Evolutionary conservation across 305 asterid genomes (phyloP), one percentile per base, ranked within the genome.

Genomic region (Andrographis paniculata): DNA sequence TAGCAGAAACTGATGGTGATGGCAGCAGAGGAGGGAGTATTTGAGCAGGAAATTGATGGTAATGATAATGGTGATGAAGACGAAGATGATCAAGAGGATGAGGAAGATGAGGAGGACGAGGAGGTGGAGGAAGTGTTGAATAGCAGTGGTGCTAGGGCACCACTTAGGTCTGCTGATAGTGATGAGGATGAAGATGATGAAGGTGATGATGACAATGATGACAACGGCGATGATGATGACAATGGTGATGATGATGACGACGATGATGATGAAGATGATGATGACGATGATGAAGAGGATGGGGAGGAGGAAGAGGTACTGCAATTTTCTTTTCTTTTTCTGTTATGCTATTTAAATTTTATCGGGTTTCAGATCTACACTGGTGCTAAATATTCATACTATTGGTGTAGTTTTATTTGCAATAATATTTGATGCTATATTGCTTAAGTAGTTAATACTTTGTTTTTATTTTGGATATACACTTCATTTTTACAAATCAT

Each of bases 231-330:
- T 0, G 75, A 36, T 0, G 71, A 47, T 3, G 79, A 50, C 2
- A 72, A 52, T 3, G 77, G 66, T 9, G 77, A 57, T 6, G 82
- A 65, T 0, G 74, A 62, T 0, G 79, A 55, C 0, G 78, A 65
- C 0, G 73, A 52, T 1, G 69, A 55, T 0, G 74, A 63, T 0
- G 85, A 50, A 0, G 71, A 50, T 0, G 78, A 48, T 0, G 81
- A 19, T 0, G 79, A 40, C 0, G 70, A 38, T 0, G 75, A 36
- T 0, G 71, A 47, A 4, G 79, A 53, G 1, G 74, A 52, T 2
- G 77, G 66, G 7, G 77, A 59, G 9, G 82, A 65, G 0, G 76
- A 62, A 0, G 76, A 55, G 0, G 78, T 63, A 0, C 70, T 52
- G 0, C n/a, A n/a, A n/a, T n/a, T n/a, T n/a, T n/a, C n/a, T n/a